These are phyloP conservation scores for Penicillium sp. DNA, from an alignment of 2,329 filamentous ascomycete species.

Conservation along the genomic window DNA sequence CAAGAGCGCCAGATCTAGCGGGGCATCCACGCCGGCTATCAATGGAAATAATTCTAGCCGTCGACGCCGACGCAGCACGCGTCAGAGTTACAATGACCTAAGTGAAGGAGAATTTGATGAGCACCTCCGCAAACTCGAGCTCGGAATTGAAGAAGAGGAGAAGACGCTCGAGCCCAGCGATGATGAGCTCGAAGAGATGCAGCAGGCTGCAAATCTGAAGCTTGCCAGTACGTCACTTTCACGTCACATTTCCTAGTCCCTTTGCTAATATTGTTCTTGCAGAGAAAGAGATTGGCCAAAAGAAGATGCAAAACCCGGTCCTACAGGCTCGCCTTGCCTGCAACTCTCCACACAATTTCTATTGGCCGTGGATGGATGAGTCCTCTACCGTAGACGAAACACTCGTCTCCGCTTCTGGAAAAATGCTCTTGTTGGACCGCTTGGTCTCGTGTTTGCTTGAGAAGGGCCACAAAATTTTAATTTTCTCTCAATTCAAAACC, in stretches of 20 bases:
- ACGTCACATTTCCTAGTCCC: neutral
- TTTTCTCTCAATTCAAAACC: conserved; percentile 96
- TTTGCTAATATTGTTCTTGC: conserved; percentile 31
- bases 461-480: conserved; percentile 81
- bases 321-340: conserved; percentile 91
- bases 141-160: conserved; percentile 62
- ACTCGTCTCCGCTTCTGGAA: conserved; percentile 83
- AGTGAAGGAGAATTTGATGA: conserved; percentile 84
- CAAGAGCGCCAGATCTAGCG: conserved; percentile 75
- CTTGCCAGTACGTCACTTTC: conserved; percentile 64
- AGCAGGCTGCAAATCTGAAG: conserved; percentile 67
- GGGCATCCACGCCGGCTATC: conserved; percentile 69
- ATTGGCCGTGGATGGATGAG: conserved; percentile 76
- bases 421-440: conserved; percentile 91
- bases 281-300: conserved; percentile 82
- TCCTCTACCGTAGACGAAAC: conserved; percentile 69
- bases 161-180: conserved; percentile 51
- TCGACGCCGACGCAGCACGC: conserved; percentile 51
- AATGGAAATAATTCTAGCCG: conserved; percentile 47
- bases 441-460: conserved; percentile 73
- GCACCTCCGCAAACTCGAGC: conserved; percentile 53
- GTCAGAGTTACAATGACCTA: conserved; percentile 64
- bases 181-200: conserved; percentile 60
- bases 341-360: conserved; percentile 95
- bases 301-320: conserved; percentile 89